These are phyloP conservation scores for Aspergillus quadrilineatus DNA, from an alignment of 2,329 filamentous ascomycete genomes.

Conservation along the genomic window DNA sequence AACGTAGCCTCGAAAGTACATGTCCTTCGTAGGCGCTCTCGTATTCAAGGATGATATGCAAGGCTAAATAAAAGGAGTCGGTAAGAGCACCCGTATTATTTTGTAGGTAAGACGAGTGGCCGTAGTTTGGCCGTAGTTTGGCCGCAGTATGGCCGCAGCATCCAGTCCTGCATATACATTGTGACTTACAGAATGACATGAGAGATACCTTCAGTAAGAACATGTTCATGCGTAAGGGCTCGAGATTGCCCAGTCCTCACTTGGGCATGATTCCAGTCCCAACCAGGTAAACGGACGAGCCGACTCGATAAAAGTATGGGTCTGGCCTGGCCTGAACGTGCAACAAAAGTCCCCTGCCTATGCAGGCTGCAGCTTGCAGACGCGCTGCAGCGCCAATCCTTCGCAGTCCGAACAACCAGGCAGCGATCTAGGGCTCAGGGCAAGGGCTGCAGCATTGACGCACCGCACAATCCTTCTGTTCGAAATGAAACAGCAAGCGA, in stretches of 20 bases:
- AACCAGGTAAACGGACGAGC: constrained; percentile 1
- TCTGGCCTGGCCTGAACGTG: background rate
- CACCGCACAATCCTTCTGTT: constrained; percentile 9
- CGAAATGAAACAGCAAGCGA: background rate
- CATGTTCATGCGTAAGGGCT: constrained; percentile 1
- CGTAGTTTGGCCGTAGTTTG: too few relatives aligned
- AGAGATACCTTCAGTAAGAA: background rate
- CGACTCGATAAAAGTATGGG: background rate
- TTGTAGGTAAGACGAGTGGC: too few relatives aligned
- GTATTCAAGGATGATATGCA: background rate
- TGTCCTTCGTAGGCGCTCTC: background rate
- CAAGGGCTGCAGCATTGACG: constrained; percentile 10
- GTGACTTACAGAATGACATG: background rate
- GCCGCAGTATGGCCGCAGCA: too few relatives aligned
- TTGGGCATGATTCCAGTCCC: background rate
- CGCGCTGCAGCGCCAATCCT: background rate
- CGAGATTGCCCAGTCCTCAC: background rate
- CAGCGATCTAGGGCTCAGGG: constrained; percentile 17
- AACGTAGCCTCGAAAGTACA: too few relatives aligned
- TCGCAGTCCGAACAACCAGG: background rate
- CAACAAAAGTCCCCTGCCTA: constrained; percentile 8
- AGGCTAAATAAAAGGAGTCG: background rate
- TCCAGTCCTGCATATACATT: too few relatives aligned
- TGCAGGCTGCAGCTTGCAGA: background rate
- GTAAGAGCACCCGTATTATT: too few relatives aligned